Base-by-base conservation (phyloP, 2,329 filamentous ascomycete species). In the Aureobasidium vineae region DNA sequence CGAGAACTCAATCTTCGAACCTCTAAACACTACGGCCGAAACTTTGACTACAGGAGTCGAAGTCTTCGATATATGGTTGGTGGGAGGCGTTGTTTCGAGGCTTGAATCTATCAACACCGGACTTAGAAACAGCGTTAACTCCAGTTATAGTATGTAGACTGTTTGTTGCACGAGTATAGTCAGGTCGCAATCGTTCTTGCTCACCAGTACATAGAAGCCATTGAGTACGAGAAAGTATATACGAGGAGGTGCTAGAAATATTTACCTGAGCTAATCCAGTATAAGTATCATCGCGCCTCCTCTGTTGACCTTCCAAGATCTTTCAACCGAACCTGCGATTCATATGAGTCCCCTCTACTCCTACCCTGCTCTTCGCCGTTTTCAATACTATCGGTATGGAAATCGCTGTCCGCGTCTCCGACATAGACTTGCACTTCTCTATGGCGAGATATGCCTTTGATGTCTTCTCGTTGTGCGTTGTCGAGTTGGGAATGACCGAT, bases 351-450 rank as follows among this genome's bases (percentile, higher is more conserved):
- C 19, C 6, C 10, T 13, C 41, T 36, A 21, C 59, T 63, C 21
- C 28, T 40, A 8, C 23, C 16, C 15, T 23, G 49, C 11, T 50
- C 59, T 40, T 63, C 50, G 19, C 45, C 21, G 5, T 50, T 15
- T 8, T 63, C 59, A 7, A 49, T 40, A 40, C 59, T 63, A 2
- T 50, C 45, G 8, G 28, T 40, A 5, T 21, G 43, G 23, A 40
- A 63, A 13, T 65, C 52, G 40, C 50, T 57, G 11, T 65, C 52
- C 13, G 52, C 56, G 38, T 65, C 63, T 40, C 50, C 63, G 2
- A 65, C 52, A 38, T 45, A 57, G 11, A 65, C 52, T 23, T 57
- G 50, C 6, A 65, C 63, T 16, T 65, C 63, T 21, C 23, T 57
- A 41, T 65, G 50, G 2, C 63, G 40, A 19, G 38, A 47, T 11